Conservation (phyloP, 345 rosid genomes). For the Arabidopsis arenosa region DNA sequence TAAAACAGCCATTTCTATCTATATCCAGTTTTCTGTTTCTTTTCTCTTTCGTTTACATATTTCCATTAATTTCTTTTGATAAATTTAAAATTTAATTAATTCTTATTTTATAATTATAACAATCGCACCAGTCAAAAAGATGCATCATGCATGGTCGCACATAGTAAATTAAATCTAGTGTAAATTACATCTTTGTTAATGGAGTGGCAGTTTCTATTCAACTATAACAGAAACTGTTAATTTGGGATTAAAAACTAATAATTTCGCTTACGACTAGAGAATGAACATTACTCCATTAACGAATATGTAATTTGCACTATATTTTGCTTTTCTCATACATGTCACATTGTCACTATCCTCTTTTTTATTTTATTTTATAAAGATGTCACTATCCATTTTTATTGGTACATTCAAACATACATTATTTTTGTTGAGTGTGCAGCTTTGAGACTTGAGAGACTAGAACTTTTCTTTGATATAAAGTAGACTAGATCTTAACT, state of each 20-base stretch:
- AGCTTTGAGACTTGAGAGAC: neutral
- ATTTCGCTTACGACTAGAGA: neutral
- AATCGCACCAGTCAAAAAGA: neutral
- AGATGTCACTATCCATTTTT: neutral
- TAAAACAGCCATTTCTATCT: conserved; percentile 2
- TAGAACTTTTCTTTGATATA: too few relatives aligned
- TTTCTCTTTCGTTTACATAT: neutral
- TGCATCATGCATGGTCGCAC: neutral
- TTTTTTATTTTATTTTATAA: too few relatives aligned
- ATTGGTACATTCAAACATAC: neutral
- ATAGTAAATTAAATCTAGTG: too few relatives aligned
- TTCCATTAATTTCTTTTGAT: neutral
- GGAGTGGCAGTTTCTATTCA: too few relatives aligned
- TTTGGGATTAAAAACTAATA: too few relatives aligned
- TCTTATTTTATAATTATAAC: too few relatives aligned
- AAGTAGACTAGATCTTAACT: neutral
- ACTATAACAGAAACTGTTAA: too few relatives aligned
- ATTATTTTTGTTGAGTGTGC: neutral
- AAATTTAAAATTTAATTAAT: neutral
- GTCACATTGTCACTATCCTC: neutral
- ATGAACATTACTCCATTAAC: neutral
- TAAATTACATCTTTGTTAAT: too few relatives aligned
- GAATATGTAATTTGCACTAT: neutral
- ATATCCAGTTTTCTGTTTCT: too few relatives aligned
- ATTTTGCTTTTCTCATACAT: neutral